Evolutionary conservation across 2,329 filamentous ascomycete species (phyloP), one percentile per base, ranked within the genome.

Genomic region (Alternaria viburni): DNA sequence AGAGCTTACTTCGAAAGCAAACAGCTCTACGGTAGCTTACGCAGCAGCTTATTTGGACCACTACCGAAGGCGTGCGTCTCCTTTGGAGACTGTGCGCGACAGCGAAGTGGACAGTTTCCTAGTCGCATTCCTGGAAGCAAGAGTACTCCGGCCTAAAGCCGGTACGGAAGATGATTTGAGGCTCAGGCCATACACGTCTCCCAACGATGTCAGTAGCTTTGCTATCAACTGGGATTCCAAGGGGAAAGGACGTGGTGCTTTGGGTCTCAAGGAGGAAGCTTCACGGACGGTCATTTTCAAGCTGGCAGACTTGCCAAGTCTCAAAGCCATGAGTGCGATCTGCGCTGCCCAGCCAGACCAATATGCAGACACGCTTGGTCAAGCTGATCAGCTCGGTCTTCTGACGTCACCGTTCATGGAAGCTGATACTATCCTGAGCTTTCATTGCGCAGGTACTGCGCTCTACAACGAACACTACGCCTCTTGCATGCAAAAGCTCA

Each of bases 201-300:
- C 30, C 2, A 36, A 7, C 4, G 30, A 36, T 36, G 30, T 36
- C 30, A 1, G 30, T 36, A 15, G 0, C 13, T 36, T 36, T 36
- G 30, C 13, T 0, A 8, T 1, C 6, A 15, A 36, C 7, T 36
- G 0, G 13, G 13, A 36, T 36, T 0, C 2, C 30, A 7, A 36
- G 30, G 30, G 13, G 13, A 36, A 36, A 36, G 30, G 13, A 36
- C 6, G 7, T 36, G 0, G 13, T 36, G 13, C 30, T 15, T 36
- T n/a, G 13, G 13, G 1, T 8, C 3, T 2, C 30, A 15, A 6
- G 12, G 13, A 4, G 1, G 28, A 30, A 13, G 0, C 28, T n/a
- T n/a, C n/a, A n/a, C n/a, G n/a, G n/a, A n/a, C n/a, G n/a, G n/a
- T n/a, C n/a, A n/a, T n/a, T n/a, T n/a, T n/a, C n/a, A n/a, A n/a